Conservation (phyloP, 2,329 filamentous ascomycete species). For the Aspergillus sp. region DNA sequence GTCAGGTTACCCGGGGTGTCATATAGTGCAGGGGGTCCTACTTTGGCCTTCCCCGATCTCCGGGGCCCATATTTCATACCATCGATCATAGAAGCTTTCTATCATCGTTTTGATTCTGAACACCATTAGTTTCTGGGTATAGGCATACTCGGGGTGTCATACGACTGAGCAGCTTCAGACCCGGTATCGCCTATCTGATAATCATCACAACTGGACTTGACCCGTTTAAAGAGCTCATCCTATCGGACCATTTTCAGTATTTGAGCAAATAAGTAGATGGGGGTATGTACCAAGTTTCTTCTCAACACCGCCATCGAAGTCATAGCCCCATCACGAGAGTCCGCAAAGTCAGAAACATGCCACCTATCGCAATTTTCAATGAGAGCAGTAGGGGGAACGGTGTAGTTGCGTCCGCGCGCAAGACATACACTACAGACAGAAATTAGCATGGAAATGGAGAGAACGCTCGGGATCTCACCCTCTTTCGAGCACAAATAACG, state of each 20-base stretch:
- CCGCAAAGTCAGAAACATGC: slow-evolving; percentile 63
- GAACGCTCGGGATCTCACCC: slow-evolving; percentile 43
- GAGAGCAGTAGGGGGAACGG: slow-evolving; percentile 64
- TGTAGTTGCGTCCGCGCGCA: slow-evolving; percentile 67
- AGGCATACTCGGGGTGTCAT: slow-evolving; percentile 12
- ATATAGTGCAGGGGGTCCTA: slow-evolving; percentile 24
- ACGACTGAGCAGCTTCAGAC: slow-evolving; percentile 33
- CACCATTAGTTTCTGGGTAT: slow-evolving; percentile 7
- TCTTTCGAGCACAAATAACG: slow-evolving; percentile 69
- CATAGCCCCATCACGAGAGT: slow-evolving; percentile 68
- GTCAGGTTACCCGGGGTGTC: slow-evolving; percentile 32
- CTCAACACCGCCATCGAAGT: slow-evolving; percentile 70
- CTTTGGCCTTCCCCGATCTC: slow-evolving; percentile 56
- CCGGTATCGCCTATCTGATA: slow-evolving; percentile 32
- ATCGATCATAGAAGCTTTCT: slow-evolving; percentile 64
- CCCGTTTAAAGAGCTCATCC: slow-evolving; percentile 33
- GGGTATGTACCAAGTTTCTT: slow-evolving; percentile 57
- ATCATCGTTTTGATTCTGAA: slow-evolving; percentile 57
- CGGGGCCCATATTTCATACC: slow-evolving; percentile 63
- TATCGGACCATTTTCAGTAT: slow-evolving; percentile 13
- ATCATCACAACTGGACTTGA: slow-evolving; percentile 38
- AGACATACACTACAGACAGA: slow-evolving; percentile 57
- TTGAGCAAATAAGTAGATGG: background rate
- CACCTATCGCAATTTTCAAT: slow-evolving; percentile 68
- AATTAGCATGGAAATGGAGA: background rate